These are phyloP conservation scores for Venturia nashicola DNA, from an alignment of 2,329 filamentous ascomycete genomes.

Conservation along the genomic window DNA sequence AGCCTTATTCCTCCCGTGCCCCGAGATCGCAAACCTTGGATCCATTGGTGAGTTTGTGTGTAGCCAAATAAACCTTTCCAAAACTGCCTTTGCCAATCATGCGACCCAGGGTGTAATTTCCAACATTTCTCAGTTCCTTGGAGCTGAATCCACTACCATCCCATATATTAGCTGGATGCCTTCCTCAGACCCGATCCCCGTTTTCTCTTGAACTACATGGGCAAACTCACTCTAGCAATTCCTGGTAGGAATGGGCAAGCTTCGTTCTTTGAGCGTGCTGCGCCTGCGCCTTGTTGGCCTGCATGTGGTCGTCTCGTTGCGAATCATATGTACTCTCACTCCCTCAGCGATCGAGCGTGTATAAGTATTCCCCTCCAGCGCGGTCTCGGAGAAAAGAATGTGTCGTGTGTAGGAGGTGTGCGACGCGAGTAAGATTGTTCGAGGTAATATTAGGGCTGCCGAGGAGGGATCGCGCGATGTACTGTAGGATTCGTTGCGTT, in stretches of 20 bases:
- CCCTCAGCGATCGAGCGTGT: background rate
- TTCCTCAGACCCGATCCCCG: background rate
- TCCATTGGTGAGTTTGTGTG: constrained; percentile 95
- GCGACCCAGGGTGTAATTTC: constrained; percentile 84
- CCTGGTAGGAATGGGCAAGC: constrained; percentile 95
- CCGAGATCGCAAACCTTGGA: constrained; percentile 57
- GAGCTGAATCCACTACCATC: constrained; percentile 74
- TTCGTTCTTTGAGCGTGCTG: constrained; percentile 25
- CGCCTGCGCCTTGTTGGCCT: constrained; percentile 10
- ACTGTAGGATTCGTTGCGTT: background rate
- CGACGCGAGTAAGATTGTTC: background rate
- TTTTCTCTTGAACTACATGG: background rate
- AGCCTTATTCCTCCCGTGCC: constrained; percentile 11
- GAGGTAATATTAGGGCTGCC: background rate
- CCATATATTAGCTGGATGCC: background rate
- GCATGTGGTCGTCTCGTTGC: constrained; percentile 7
- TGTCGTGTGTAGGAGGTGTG: background rate
- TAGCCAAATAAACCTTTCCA: constrained; percentile 92
- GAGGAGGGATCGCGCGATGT: background rate
- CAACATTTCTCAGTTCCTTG: constrained; percentile 80
- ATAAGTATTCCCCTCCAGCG: background rate
- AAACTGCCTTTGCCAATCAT: constrained; percentile 97
- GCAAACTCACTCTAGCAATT: constrained; percentile 71
- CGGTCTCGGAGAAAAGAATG: background rate
- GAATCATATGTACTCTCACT: constrained; percentile 2